phyloP scores from a whole-genome alignment of 352 stramenopile genomes.

The Phytophthora citrophthora region DNA sequence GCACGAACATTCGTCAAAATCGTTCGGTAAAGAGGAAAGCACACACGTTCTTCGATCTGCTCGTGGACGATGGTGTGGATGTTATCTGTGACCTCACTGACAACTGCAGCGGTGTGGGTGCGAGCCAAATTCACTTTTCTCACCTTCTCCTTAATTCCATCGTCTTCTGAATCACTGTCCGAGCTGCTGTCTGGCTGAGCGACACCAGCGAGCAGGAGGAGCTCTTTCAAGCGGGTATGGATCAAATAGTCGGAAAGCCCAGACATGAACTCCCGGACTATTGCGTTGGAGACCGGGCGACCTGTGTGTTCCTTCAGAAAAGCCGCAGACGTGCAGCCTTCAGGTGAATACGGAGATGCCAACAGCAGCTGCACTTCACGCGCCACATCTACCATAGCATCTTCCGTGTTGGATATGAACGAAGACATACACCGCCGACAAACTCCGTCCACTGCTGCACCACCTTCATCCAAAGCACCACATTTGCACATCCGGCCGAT shows the following conservation, averaged over 20 bases:
- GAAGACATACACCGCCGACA: conserved; percentile 79
- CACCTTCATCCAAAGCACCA: conserved; percentile 33
- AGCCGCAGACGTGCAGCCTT: conserved; percentile 72
- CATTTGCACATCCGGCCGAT: conserved; percentile 72
- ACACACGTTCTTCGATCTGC: conserved; percentile 87
- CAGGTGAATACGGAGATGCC: conserved; percentile 83
- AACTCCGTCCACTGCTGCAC: conserved; percentile 44
- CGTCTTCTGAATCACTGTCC: conserved; percentile 44
- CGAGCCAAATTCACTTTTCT: conserved; percentile 3
- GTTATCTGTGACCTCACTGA: conserved; percentile 64
- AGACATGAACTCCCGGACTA: conserved; percentile 78
- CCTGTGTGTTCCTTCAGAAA: conserved; percentile 77
- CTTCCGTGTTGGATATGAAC: conserved; percentile 83
- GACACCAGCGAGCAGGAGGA: conserved; percentile 64
- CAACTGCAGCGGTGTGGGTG: conserved; percentile 30
- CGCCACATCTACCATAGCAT: conserved; percentile 73
- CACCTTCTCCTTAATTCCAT: conserved; percentile 22
- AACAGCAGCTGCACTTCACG: conserved; percentile 85
- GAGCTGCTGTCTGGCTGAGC: conserved; percentile 29
- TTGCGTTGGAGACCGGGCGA: conserved; percentile 53
- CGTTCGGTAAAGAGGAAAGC: conserved; percentile 75
- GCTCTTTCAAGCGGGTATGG: conserved; percentile 80
- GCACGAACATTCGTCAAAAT: conserved; percentile 72
- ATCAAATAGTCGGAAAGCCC: conserved; percentile 85
- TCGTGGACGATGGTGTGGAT: conserved; percentile 79